Conservation (phyloP, 345 rosid genomes). For the Syzygium aromaticum region DNA sequence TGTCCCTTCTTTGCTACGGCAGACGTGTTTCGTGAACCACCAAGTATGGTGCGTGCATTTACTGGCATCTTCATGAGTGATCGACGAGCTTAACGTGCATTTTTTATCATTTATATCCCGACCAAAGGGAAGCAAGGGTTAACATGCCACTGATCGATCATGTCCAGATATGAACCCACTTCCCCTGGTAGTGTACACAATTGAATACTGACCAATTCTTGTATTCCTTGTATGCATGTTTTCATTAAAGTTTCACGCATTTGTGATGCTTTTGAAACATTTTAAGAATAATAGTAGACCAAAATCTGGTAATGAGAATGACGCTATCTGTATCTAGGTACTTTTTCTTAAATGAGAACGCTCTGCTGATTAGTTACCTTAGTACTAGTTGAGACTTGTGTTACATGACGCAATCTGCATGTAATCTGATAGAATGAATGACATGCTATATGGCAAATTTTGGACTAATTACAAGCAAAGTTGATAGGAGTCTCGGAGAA, state of each 20-base stretch:
- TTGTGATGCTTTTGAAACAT: neutral
- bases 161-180: neutral
- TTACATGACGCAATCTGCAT: neutral
- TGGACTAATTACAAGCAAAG: neutral
- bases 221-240: neutral
- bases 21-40: neutral
- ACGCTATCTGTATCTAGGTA: neutral
- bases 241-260: neutral
- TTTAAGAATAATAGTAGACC: neutral
- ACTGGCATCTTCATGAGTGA: rapidly evolving
- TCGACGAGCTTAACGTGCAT: neutral
- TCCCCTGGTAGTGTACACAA: neutral
- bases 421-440: neutral
- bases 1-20: neutral
- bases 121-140: neutral
- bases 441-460: neutral
- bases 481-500: neutral
- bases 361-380: neutral
- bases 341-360: neutral
- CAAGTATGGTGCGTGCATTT: neutral
- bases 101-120: neutral
- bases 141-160: neutral
- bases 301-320: neutral
- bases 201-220: neutral
- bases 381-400: neutral